phyloP scores from a whole-genome alignment of 2,329 filamentous ascomycete genomes.

The Fusarium tupiense region DNA sequence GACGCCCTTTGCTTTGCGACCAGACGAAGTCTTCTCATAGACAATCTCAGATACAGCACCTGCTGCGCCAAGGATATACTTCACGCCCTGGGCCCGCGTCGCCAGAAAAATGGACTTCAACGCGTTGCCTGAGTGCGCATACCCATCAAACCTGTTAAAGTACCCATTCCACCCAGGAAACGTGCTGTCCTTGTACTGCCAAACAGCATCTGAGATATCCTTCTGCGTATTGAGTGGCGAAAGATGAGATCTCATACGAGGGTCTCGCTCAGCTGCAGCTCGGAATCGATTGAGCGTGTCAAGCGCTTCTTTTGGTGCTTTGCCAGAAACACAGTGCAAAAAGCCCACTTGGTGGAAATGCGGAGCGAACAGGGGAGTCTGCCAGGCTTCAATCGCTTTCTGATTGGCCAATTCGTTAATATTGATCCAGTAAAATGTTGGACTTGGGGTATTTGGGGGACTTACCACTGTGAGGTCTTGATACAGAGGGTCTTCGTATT shows the following conservation, averaged over 20 bases:
- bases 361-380: slow-evolving; percentile 60
- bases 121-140: slow-evolving; percentile 65
- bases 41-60: slow-evolving; percentile 43
- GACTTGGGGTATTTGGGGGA: background rate
- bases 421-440: background rate
- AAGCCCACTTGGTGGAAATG: slow-evolving; percentile 56
- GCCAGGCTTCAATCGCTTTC: slow-evolving; percentile 64
- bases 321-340: slow-evolving; percentile 59
- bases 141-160: slow-evolving; percentile 65
- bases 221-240: slow-evolving; percentile 47
- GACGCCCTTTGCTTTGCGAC: slow-evolving; percentile 21
- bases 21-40: slow-evolving; percentile 23
- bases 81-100: slow-evolving; percentile 44
- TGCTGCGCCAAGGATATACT: slow-evolving; percentile 39
- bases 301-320: slow-evolving; percentile 58
- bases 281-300: slow-evolving; percentile 56
- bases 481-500: slow-evolving; percentile 68
- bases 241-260: slow-evolving; percentile 54
- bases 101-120: slow-evolving; percentile 58
- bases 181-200: slow-evolving; percentile 60
- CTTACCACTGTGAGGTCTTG: slow-evolving; percentile 62
- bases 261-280: slow-evolving; percentile 52
- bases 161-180: slow-evolving; percentile 65
- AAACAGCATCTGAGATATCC: slow-evolving; percentile 54
- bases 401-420: background rate